Evolutionary conservation across 2,329 filamentous ascomycete genomes (phyloP).

Genomic region (Fusarium sp.): DNA sequence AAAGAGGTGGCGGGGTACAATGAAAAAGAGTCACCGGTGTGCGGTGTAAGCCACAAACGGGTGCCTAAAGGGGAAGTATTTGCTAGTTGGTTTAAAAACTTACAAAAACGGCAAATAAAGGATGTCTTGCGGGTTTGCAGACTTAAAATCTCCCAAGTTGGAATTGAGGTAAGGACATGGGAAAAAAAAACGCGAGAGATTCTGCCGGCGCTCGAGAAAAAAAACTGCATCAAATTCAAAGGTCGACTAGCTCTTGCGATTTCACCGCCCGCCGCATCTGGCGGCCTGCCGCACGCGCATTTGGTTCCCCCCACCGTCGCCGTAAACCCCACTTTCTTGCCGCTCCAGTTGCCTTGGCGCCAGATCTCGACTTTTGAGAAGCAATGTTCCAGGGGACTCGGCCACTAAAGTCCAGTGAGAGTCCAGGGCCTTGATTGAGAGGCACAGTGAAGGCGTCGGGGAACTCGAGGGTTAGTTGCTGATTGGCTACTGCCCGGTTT

Average conservation of each 20-base stretch:
- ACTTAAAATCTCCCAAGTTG: neutral
- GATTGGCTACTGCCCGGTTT: constrained; percentile 19
- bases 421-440: neutral
- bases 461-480: neutral
- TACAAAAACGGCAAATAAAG: constrained; percentile 17
- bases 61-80: constrained; percentile 1
- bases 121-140: neutral
- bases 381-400: neutral
- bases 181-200: constrained; percentile 36
- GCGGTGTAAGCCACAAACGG: constrained; percentile 6
- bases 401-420: neutral
- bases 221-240: constrained; percentile 38
- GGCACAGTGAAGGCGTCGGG: neutral
- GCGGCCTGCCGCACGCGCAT: constrained; percentile 20
- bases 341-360: constrained; percentile 9
- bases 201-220: constrained; percentile 41
- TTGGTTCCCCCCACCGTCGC: constrained; percentile 20
- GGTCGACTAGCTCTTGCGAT: constrained; percentile 40
- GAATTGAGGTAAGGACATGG: constrained; percentile 23
- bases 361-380: neutral
- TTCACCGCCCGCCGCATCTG: constrained; percentile 44
- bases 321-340: constrained; percentile 32
- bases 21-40: constrained; percentile 41
- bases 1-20: constrained; percentile 44
- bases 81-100: neutral